These are phyloP conservation scores for Cymbomonas tetramitiformis DNA, from an alignment of 139 green algal species.

Conservation along the genomic window DNA sequence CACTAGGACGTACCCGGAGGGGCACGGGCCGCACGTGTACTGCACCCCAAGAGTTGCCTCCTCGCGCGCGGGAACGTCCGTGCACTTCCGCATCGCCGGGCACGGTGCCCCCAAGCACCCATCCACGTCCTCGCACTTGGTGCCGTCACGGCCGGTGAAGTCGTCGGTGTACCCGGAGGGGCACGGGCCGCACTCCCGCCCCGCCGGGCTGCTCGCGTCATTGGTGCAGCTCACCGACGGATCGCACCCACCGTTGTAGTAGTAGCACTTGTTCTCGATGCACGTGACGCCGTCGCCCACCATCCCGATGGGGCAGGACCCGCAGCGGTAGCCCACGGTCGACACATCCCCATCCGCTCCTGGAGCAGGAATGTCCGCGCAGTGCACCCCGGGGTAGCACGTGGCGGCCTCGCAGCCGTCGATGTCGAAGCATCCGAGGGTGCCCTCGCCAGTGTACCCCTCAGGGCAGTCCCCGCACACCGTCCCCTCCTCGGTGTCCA, in stretches of 20 bases:
- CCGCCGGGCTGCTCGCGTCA: not conserved
- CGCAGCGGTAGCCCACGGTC: not conserved
- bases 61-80: too few species aligned
- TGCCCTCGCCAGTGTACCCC: not conserved
- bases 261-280: not conserved
- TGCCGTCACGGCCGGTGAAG: too few species aligned
- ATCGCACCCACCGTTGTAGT: not conserved
- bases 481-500: not conserved
- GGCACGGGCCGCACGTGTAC: too few species aligned
- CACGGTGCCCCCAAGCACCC: too few species aligned
- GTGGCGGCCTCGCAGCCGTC: not conserved
- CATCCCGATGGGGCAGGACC: not conserved
- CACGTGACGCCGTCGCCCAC: not conserved
- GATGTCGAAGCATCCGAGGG: not conserved
- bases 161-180: not conserved
- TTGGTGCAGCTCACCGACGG: not conserved
- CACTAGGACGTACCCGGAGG: too few species aligned
- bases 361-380: conserved; percentile 1
- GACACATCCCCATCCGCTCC: too few species aligned
- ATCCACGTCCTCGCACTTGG: too few species aligned
- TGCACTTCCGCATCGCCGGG: too few species aligned
- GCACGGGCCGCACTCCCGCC: not conserved
- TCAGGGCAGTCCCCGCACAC: not conserved
- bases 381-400: conserved; percentile 2
- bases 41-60: too few species aligned